phyloP scores from a whole-genome alignment of 805 yeast genomes.

The Candida mattraensis region DNA sequence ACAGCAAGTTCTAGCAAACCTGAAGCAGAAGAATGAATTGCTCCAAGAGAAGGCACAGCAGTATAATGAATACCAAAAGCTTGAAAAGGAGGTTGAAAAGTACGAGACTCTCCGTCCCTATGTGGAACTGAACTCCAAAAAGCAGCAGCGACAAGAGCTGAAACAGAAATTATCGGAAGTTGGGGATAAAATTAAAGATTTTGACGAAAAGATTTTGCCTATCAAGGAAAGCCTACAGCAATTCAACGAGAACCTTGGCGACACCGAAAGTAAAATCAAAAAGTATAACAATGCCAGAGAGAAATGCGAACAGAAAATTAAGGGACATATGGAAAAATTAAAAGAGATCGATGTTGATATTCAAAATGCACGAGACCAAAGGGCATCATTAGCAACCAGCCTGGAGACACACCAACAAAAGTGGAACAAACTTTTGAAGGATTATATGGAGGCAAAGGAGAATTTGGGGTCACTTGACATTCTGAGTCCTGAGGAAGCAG shows the following conservation, averaged over 20 bases:
- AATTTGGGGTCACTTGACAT: constrained; percentile 14
- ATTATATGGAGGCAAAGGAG: constrained; percentile 11
- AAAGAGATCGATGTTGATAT: constrained; percentile 26
- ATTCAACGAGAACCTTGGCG: constrained; percentile 18
- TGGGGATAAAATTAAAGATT: constrained; percentile 22
- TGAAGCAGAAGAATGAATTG: constrained; percentile 37
- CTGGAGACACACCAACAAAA: constrained; percentile 38
- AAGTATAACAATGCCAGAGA: constrained; percentile 9
- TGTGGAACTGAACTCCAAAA: constrained; percentile 35
- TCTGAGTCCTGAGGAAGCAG: constrained; percentile 20
- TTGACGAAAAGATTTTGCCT: constrained; percentile 25
- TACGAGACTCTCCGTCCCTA: constrained; percentile 39
- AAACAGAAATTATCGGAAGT: constrained; percentile 28
- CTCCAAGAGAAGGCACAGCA: constrained; percentile 48
- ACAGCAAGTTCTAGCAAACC: constrained; percentile 32
- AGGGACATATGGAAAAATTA: constrained; percentile 9
- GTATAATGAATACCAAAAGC: constrained; percentile 44
- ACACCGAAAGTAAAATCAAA: constrained; percentile 17
- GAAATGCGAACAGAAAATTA: constrained; percentile 7
- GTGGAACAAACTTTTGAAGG: constrained; percentile 29
- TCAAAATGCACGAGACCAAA: constrained; percentile 32
- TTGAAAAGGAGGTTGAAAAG: constrained; percentile 38
- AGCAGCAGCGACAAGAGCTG: constrained; percentile 33
- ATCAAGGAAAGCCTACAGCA: constrained; percentile 19
- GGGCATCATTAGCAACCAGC: constrained; percentile 34